Evolutionary conservation across 2,329 filamentous ascomycete genomes (phyloP).

Genomic region (Aspergillus pseudoviridinutans): DNA sequence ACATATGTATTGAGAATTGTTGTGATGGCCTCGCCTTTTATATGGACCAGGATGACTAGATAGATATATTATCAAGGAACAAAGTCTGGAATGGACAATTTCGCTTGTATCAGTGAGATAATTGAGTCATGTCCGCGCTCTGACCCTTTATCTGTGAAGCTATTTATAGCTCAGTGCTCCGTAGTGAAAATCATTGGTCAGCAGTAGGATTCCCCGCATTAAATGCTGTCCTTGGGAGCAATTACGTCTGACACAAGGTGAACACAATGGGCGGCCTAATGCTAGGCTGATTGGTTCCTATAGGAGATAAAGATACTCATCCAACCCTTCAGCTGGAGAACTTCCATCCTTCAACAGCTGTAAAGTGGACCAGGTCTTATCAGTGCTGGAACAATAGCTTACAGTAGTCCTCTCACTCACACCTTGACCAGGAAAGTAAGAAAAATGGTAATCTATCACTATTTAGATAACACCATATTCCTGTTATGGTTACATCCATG

Average conservation of each 20-base stretch:
- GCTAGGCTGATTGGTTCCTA: too few species aligned
- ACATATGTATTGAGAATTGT: neutral
- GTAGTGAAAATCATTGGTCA: neutral
- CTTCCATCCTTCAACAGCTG: too few species aligned
- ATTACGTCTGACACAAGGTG: too few species aligned
- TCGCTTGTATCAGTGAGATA: too few species aligned
- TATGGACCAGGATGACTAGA: neutral
- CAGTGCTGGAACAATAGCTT: neutral
- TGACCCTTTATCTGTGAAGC: neutral
- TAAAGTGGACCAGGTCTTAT: neutral
- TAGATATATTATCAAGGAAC: neutral
- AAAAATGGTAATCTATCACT: too few species aligned
- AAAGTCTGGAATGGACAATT: neutral
- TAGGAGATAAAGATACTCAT: too few species aligned
- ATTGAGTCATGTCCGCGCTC: neutral
- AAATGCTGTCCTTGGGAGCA: too few species aligned
- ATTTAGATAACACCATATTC: neutral
- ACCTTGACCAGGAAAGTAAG: too few species aligned
- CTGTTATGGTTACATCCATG: neutral
- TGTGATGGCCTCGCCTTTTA: neutral
- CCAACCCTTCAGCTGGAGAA: neutral
- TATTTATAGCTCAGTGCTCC: neutral
- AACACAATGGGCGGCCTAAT: too few species aligned
- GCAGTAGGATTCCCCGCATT: neutral
- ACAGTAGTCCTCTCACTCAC: too few species aligned